Conservation (phyloP, 176 grass and related monocot species). For the Puya raimondii region DNA sequence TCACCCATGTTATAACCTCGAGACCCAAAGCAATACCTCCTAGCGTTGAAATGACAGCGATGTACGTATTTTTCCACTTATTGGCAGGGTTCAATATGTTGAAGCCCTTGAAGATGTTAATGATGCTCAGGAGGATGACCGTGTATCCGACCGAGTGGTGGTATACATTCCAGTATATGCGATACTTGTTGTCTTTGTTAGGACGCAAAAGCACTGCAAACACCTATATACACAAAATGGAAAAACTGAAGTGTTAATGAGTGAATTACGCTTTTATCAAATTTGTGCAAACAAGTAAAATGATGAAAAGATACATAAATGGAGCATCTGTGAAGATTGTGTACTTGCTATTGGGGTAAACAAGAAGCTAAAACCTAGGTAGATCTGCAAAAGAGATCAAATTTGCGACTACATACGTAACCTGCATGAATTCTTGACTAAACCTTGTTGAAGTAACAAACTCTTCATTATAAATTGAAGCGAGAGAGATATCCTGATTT, state of each 20-base stretch:
- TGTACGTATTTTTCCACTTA: conserved; percentile 69
- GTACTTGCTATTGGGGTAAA: too few relatives aligned
- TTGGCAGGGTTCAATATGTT: conserved; percentile 54
- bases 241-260: not conserved
- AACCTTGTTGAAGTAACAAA: too few relatives aligned
- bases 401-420: too few relatives aligned
- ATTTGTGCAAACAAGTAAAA: too few relatives aligned
- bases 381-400: too few relatives aligned
- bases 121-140: conserved; percentile 39
- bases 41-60: conserved; percentile 51
- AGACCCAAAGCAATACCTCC: conserved; percentile 44
- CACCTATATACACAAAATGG: conserved; percentile 20
- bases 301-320: too few relatives aligned
- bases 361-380: too few relatives aligned
- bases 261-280: too few relatives aligned
- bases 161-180: conserved; percentile 89
- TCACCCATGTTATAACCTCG: conserved; percentile 60
- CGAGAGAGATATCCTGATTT: too few relatives aligned
- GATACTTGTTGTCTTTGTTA: conserved; percentile 83
- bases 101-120: conserved; percentile 92
- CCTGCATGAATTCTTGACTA: too few relatives aligned
- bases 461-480: too few relatives aligned
- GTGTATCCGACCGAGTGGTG: conserved; percentile 70
- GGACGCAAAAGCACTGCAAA: conserved; percentile 76
- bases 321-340: too few relatives aligned